Conservation (phyloP, 371 early-diverging fungal genomes). For the Mucor mucedo region DNA sequence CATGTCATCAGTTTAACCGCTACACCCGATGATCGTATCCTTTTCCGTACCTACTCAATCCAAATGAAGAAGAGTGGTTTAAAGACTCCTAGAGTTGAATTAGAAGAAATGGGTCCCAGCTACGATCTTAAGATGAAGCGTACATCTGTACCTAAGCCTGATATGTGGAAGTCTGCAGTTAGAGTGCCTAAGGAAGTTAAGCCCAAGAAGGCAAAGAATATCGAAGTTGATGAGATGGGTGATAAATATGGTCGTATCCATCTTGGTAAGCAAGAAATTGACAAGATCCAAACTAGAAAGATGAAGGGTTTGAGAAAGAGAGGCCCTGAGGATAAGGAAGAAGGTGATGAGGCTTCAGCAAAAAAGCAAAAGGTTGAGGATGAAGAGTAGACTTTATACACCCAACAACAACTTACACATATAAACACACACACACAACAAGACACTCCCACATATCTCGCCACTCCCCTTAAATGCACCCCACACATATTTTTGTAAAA, state of each 20-base stretch:
- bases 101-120: conserved; percentile 93
- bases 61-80: conserved; percentile 86
- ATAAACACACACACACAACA: neutral
- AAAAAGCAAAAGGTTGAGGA: conserved; percentile 56
- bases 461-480: neutral
- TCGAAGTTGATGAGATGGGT: conserved; percentile 85
- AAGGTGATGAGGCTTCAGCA: conserved; percentile 25
- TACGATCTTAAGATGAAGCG: conserved; percentile 85
- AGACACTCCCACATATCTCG: neutral
- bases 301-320: conserved; percentile 90
- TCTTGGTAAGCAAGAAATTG: conserved; percentile 89
- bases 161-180: conserved; percentile 83
- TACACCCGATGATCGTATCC: conserved; percentile 69
- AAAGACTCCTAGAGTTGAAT: conserved; percentile 88
- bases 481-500: conserved; percentile 14
- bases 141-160: conserved; percentile 71
- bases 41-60: conserved; percentile 82
- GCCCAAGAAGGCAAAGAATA: conserved; percentile 93
- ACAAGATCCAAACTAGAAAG: conserved; percentile 95
- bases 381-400: conserved; percentile 11
- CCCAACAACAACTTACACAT: neutral
- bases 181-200: conserved; percentile 87
- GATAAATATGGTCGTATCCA: conserved; percentile 93
- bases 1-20: conserved; percentile 89
- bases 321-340: conserved; percentile 57